Base-by-base conservation (phyloP, 306 rosid genomes). In the Pueraria montana region DNA sequence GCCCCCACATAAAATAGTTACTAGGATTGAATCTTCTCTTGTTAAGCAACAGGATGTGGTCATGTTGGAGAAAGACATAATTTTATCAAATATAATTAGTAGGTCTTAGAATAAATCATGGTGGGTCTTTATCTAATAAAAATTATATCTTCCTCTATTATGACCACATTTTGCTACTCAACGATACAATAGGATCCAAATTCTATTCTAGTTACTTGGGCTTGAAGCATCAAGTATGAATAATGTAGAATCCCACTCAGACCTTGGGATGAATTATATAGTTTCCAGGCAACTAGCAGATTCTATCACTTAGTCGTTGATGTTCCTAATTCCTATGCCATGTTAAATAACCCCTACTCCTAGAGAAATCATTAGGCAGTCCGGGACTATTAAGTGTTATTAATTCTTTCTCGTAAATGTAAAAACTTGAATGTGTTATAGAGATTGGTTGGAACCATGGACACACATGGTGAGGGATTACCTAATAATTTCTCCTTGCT, bases 271-370 rank as follows among this genome's bases (percentile, higher is more conserved):
- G 62, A 14, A 62, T 62, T 40, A n/a, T 42, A 59, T 59, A 76
- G 16, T 62, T 59, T 77, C 23, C 52, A 11, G 61, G 61, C 13
- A 42, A 16, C 30, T 76, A 59, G 16, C 27, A 2, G 42, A 55
- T 9, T 23, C 68, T 40, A 75, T 74, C 53, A 36, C 30, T 53
- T 21, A 2, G 68, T 74, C 26, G 4, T 34, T 17, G 79, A 20
- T 38, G 23, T 52, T 76, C 27, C 2, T 2, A 10, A 16, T 52
- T 76, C 27, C 2, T 2, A 10, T 26, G 18, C 26, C 45, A 17
- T 58, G n/a, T 42, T 59, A 59, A 76, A 40, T 20, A 61, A 27
- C 46, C 61, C 21, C n/a, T 61, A 61, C 20, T 76, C 40, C 40
- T 36, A 36, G 40, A 36, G 40, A 36, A 36, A 36, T 36, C 4